Evolutionary conservation across 2,329 filamentous ascomycete species (phyloP).

Genomic region (Fusarium napiforme): DNA sequence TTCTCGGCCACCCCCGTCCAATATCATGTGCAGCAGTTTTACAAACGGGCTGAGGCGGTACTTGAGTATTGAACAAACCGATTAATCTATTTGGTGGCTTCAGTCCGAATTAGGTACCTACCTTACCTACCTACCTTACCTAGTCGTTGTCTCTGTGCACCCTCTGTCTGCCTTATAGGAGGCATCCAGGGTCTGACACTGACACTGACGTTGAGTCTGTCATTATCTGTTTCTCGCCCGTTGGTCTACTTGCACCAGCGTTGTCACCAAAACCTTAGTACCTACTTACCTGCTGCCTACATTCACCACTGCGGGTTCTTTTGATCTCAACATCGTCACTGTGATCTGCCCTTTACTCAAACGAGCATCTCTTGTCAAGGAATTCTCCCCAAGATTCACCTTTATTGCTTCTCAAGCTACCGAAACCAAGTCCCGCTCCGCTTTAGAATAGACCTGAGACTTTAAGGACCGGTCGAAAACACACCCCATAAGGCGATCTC

Average conservation of each 20-base stretch:
- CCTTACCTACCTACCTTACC: too few species aligned
- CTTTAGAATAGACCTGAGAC: not conserved
- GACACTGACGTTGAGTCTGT: constrained; percentile 3
- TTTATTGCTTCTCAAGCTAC: not conserved
- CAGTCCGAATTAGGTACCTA: not conserved
- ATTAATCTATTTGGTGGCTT: constrained; percentile 11
- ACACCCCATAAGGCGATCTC: not conserved
- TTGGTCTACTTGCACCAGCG: not conserved
- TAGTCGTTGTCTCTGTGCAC: constrained; percentile 14
- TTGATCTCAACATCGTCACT: not conserved
- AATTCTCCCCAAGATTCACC: not conserved
- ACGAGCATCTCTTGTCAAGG: not conserved
- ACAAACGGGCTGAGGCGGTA: constrained; percentile 28
- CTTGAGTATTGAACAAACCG: constrained; percentile 10
- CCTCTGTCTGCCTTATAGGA: constrained; percentile 12
- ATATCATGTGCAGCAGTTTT: constrained; percentile 24
- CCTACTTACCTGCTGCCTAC: not conserved
- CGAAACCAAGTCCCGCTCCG: not conserved
- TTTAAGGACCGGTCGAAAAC: not conserved
- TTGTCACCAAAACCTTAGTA: constrained; percentile 2
- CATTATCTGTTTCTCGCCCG: not conserved
- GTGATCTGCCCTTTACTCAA: not conserved
- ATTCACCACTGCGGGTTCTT: not conserved
- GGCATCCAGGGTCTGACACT: constrained; percentile 23
- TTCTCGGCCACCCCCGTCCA: constrained; percentile 38